These are phyloP conservation scores for Sparassis latifolia DNA, from an alignment of 1,284 basidiomycete species.

Conservation along the genomic window DNA sequence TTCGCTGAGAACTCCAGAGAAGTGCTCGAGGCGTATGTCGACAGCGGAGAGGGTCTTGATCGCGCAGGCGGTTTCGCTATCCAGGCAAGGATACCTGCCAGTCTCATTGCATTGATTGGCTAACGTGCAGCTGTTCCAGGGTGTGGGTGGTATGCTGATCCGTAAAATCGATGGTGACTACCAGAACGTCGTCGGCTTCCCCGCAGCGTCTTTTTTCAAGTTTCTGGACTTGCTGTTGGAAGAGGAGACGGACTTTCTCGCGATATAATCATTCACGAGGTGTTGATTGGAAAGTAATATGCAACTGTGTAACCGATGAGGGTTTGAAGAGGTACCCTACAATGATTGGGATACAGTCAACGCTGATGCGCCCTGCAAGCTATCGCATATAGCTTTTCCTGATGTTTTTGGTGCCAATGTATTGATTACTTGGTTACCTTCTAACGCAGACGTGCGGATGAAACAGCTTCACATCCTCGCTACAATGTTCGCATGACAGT, in stretches of 20 bases:
- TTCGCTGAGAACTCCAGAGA: slow-evolving; percentile 68
- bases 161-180: slow-evolving; percentile 88
- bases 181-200: slow-evolving; percentile 90
- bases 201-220: slow-evolving; percentile 72
- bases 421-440: no score
- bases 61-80: slow-evolving; percentile 94
- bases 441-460: no score
- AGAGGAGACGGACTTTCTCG: slow-evolving; percentile 68
- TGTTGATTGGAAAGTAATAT: neutral
- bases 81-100: slow-evolving; percentile 48
- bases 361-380: no score
- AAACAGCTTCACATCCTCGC: no score
- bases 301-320: no score
- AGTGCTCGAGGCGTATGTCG: slow-evolving; percentile 79
- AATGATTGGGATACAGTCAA: no score
- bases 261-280: slow-evolving; percentile 23
- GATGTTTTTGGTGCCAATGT: no score
- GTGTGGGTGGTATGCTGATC: slow-evolving; percentile 75
- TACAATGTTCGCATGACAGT: no score
- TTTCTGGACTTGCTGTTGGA: slow-evolving; percentile 60
- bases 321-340: no score
- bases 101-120: neutral
- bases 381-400: no score
- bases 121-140: slow-evolving; percentile 35
- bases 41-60: slow-evolving; percentile 85